Evolutionary conservation across 2,329 filamentous ascomycete species (phyloP), one percentile per base, ranked within the genome.

Genomic region (Fusarium penzigii): DNA sequence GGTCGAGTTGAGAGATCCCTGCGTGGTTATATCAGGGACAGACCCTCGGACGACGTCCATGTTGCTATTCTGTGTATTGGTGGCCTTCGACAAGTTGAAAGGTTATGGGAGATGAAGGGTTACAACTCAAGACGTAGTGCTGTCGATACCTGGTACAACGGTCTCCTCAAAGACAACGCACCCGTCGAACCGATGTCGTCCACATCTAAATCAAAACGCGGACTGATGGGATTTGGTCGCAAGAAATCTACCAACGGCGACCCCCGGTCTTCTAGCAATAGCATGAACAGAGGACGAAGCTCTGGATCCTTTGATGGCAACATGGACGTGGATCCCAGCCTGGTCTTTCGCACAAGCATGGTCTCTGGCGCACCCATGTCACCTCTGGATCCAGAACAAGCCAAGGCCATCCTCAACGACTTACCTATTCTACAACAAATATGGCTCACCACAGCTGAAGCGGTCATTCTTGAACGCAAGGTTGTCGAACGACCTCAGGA

Each of bases 101-200:
- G 79, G 42, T 77, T 87, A 36, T 87, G 84, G 84, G 83, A 86
- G 63, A 83, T 84, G 39, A 85, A 85, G 62, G 83, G 84, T 2
- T 87, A 87, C 68, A 87, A 85, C 63, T 75, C 74, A 46, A 75
- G 84, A 32, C 76, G 83, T 51, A 75, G 75, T 17, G 79, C 80
- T 2, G 84, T 87, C 14, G 84, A 87, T 61, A 71, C 64, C 6
- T 87, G 83, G 83, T 85, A 81, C 64, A 75, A 75, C 39, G 74
- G 72, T 16, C 68, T 87, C 9, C 73, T 75, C 2, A 78, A 74
- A 52, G 78, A 78, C 9, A 52, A 61, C 13, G 49, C 53, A 12
- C 68, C 17, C 46, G 67, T 55, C 6, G 78, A 79, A 25, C 20
- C 20, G 20, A 25, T 7, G 34, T 42, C 50, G 39, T 61, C 75